A percentile compares a stretch with the other conserved stretches of the same genome.
Evolutionary conservation across 2,329 filamentous ascomycete species (phyloP).

Genomic region (Gaeumannomyces sp.): DNA sequence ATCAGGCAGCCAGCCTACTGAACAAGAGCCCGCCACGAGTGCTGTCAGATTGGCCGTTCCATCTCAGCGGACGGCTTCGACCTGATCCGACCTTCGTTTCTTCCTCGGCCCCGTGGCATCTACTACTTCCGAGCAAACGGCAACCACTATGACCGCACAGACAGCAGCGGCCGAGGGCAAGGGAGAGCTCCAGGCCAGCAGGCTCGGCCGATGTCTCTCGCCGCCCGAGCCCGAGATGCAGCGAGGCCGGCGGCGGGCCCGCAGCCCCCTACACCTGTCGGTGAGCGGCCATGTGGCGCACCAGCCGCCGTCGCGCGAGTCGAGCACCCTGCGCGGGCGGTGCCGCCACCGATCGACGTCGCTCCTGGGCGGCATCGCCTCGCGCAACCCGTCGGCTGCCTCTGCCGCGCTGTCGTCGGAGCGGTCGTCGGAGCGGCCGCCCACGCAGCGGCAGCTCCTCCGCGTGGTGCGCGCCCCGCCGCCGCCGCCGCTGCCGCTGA

Average conservation of each 20-base stretch:
- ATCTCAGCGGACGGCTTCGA: not conserved
- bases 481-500: conserved; percentile 18
- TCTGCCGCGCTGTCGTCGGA: conserved; percentile 21
- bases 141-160: not conserved
- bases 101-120: not conserved
- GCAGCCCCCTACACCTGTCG: conserved; percentile 4
- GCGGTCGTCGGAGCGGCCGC: conserved; percentile 22
- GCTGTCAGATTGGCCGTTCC: not conserved
- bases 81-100: not conserved
- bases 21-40: not conserved
- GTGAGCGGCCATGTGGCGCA: not conserved
- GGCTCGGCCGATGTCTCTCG: conserved; percentile 1
- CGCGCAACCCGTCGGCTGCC: conserved; percentile 17
- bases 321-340: conserved; percentile 35
- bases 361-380: conserved; percentile 18
- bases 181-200: not conserved
- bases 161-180: not conserved
- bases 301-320: conserved; percentile 27
- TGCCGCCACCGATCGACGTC: conserved; percentile 32
- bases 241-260: conserved; percentile 5
- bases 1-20: not conserved
- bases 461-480: not conserved
- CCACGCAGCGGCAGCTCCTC: conserved; percentile 21
- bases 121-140: not conserved
- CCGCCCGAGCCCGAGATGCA: conserved; percentile 7